Evolutionary conservation across 495 filamentous ascomycete genomes (phyloP).

Genomic region (Neurospora sp.): DNA sequence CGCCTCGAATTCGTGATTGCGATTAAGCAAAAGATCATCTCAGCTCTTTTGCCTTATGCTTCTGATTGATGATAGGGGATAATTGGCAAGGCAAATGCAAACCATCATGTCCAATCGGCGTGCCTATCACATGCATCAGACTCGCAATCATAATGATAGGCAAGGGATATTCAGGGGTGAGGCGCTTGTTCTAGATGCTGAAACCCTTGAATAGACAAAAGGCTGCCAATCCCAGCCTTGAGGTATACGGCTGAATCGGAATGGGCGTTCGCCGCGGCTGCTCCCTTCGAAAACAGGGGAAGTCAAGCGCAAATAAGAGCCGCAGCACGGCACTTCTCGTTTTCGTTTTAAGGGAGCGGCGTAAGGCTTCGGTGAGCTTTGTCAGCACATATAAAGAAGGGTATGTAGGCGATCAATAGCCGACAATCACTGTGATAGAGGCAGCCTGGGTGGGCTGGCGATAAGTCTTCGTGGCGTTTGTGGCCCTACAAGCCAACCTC

Average conservation of each 20-base stretch:
- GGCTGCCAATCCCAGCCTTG: too few relatives aligned
- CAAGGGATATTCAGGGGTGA: background rate
- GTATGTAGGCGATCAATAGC: background rate
- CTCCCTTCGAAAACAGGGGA: too few relatives aligned
- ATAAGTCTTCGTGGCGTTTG: background rate
- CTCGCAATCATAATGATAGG: too few relatives aligned
- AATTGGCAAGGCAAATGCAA: background rate
- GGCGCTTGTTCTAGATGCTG: background rate
- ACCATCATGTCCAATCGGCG: background rate
- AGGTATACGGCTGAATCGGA: too few relatives aligned
- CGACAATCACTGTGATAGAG: background rate
- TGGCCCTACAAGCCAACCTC: background rate
- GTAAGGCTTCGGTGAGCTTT: background rate
- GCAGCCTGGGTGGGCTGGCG: background rate
- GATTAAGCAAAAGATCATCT: background rate
- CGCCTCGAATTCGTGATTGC: background rate
- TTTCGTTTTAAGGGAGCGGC: background rate
- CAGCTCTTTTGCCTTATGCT: background rate
- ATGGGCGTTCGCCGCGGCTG: too few relatives aligned
- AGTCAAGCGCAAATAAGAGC: too few relatives aligned
- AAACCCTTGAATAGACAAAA: background rate
- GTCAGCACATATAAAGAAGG: background rate
- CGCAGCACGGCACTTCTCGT: too few relatives aligned
- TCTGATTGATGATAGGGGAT: background rate
- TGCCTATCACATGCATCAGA: background rate